A percentile compares a stretch with the other conserved stretches of the same genome.
phyloP scores from a whole-genome alignment of 163 green algal species.

The Coccomyxa subellipsoidea region DNA sequence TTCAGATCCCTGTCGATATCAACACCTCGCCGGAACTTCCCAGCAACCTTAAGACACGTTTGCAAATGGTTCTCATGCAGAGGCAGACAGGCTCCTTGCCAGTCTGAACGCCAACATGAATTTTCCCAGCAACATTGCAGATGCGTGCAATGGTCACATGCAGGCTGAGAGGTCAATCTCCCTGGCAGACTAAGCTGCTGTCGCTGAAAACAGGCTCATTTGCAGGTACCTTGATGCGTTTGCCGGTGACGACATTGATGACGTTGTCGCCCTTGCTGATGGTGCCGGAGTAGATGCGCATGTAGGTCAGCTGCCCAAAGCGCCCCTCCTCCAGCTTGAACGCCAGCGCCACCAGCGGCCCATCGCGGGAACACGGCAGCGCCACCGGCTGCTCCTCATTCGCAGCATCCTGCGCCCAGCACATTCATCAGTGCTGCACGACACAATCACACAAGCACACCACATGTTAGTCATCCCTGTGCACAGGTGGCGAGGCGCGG shows the following conservation, averaged over 20 bases:
- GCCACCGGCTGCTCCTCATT: slow-evolving; percentile 53
- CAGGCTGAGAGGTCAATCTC: too few species aligned
- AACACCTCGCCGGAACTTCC: not conserved
- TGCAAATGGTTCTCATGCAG: too few species aligned
- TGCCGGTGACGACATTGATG: slow-evolving; percentile 81
- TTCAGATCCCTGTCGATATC: not conserved
- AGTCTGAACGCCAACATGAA: too few species aligned
- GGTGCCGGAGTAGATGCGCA: slow-evolving; percentile 84
- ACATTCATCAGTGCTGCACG: not conserved
- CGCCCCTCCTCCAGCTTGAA: slow-evolving; percentile 99
- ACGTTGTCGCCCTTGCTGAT: slow-evolving; percentile 87
- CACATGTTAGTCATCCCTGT: too few species aligned
- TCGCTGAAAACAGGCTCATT: too few species aligned
- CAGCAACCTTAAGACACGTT: not conserved
- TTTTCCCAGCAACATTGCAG: too few species aligned
- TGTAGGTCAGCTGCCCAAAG: slow-evolving; percentile 98
- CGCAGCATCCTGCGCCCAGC: slow-evolving; percentile 62
- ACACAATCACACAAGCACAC: too few species aligned
- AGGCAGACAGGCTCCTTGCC: too few species aligned
- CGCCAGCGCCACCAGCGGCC: slow-evolving; percentile 86
- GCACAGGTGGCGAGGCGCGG: too few species aligned
- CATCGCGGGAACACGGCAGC: slow-evolving; percentile 37
- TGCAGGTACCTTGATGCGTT: slow-evolving; percentile 89
- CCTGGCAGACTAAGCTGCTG: too few species aligned
- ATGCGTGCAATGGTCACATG: too few species aligned